Base-by-base conservation (phyloP, 1,284 basidiomycete genomes). In the Cystobasidiaceae sp. region DNA sequence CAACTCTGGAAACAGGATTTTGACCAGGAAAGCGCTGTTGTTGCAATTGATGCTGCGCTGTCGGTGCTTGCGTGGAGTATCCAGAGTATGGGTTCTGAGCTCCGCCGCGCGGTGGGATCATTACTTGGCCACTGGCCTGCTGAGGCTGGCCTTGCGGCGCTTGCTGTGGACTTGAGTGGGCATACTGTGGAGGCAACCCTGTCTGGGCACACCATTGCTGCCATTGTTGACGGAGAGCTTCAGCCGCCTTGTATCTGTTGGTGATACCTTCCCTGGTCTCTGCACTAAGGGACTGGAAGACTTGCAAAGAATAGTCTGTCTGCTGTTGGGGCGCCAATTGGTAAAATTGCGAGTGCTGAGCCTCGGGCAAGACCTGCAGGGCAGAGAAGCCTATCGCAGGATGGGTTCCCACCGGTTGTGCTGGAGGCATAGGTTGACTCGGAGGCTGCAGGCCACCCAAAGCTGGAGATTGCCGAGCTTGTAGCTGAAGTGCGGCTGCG, bases 11-110 rank as follows among this genome's bases (percentile, higher is more conserved):
- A 11, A 64, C 61, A 11, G 61, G 61, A 30, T 64, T 64, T 33
- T 64, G 61, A 23, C 61, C 61, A 25, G 61, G 61, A 45, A 64
- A 64, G 37, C 61, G 61, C 51, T 55, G 51, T 39, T 64, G 61
- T 19, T 43, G 33, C n/a, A 27, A 34, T 41, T 64, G 61, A 17
- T 64, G 61, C 30, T 51, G 39, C 15, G 32, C 27, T n/a, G 61
- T 55, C 6, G 61, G 61, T n/a, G 27, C 33, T 25, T 55, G 51
- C 4, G 49, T 37, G 7, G 61, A 39, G 48, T 64, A 64, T 3
- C 41, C 41, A n/a, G 56, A 25, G 28, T 64, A 64, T 27, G 51
- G 61, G 28, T 64, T 64, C 5, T 32, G 19, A 4, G 37, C 23
- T 27, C 37, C 34, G 2, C 60, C 60, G 8, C 60, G 17, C 32